Evolutionary conservation across 352 stramenopile genomes (phyloP).

Genomic region (Aphanomyces euteiches): DNA sequence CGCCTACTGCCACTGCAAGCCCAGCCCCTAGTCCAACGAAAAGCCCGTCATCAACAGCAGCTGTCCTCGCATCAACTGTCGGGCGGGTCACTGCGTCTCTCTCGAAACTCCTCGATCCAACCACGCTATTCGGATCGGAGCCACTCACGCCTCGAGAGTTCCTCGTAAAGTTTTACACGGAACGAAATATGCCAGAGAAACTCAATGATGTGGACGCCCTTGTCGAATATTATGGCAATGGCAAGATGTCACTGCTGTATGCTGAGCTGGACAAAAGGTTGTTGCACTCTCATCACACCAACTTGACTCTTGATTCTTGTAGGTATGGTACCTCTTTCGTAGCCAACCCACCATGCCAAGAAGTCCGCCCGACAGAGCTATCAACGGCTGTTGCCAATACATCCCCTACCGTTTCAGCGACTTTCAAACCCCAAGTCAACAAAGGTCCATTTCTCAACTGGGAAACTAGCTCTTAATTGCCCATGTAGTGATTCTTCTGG

Average conservation of each 20-base stretch:
- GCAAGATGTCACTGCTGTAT: conserved; percentile 52
- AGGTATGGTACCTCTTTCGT: conserved; percentile 66
- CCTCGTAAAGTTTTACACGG: conserved; percentile 70
- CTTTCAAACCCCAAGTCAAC: conserved; percentile 49
- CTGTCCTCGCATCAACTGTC: neutral
- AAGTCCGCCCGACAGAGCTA: conserved; percentile 38
- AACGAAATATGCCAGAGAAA: conserved; percentile 55
- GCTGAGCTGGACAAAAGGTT: conserved; percentile 68
- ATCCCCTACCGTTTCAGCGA: conserved; percentile 29
- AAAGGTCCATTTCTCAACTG: conserved; percentile 44
- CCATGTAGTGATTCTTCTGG: conserved; percentile 68
- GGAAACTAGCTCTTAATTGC: neutral
- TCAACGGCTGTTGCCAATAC: conserved; percentile 9
- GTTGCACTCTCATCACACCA: neutral
- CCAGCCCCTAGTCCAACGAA: too few relatives aligned
- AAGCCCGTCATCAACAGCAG: too few relatives aligned
- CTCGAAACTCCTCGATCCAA: conserved; percentile 3
- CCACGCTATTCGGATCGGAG: conserved; percentile 31
- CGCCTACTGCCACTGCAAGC: too few relatives aligned
- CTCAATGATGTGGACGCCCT: conserved; percentile 64
- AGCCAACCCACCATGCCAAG: conserved; percentile 44
- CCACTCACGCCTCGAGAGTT: conserved; percentile 56
- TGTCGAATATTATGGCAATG: conserved; percentile 47
- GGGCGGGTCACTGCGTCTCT: neutral
- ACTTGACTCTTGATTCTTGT: neutral